Base-by-base conservation (phyloP, 2,329 filamentous ascomycete genomes). In the Neopestalotiopsis sp. region DNA sequence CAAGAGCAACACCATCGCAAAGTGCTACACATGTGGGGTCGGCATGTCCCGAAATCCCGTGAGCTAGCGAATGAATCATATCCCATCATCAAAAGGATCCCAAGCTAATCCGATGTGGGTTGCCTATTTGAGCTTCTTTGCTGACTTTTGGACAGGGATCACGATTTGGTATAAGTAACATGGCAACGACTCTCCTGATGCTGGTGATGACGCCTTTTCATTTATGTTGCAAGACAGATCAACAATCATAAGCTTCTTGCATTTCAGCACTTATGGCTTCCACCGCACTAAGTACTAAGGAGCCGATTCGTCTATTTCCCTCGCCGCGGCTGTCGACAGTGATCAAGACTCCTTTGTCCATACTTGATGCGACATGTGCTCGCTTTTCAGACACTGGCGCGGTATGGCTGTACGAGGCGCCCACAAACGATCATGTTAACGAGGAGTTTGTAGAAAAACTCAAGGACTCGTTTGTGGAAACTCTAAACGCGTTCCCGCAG, bases 401-500 rank as follows among this genome's bases (percentile, higher is more conserved):
- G 3, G 79, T 84, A 20, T 86, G 84, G 83, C 78, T 85, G 7
- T 85, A 77, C 68, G 75, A 83, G 42, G 73, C 76, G 58, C 75
- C 75, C 20, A 71, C 70, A 24, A 56, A 45, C 30, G 61, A 68
- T 2, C 68, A 66, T 0, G 49, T 68, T 13, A 14, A 67, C 4
- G 38, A 57, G 10, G 24, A 3, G 12, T 32, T 42, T 17, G 61
- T 34, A 9, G 65, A 62, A 34, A 45, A 30, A 45, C 68, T 77
- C 10, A 68, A 72, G 64, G 34, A 30, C 1, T 75, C 80, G 3
- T 79, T 85, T 30, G 68, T 73, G 1, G 73, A 76, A 24, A 81
- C 81, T 0, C 73, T 85, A 3, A 70, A 78, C 57, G 74, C 74
- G n/a, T 83, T 81, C 67, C 81, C 80, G 3, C 84, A 84, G 67